These are phyloP conservation scores for Torulaspora globosa DNA, from an alignment of 1,139 yeast genomes.

Conservation along the genomic window DNA sequence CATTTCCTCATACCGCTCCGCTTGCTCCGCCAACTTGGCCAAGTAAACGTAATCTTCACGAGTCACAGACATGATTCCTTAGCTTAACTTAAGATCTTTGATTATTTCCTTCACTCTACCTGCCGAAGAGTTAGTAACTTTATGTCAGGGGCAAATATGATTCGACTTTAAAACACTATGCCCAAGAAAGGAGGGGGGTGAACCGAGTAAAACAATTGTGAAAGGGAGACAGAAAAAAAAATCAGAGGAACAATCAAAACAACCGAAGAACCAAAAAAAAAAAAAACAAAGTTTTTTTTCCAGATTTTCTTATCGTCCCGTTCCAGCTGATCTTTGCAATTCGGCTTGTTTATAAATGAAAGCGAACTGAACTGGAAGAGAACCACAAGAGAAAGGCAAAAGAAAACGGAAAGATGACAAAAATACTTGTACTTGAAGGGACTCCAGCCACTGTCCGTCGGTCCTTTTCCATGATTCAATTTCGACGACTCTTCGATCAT, in stretches of 20 bases:
- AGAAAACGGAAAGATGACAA: no score
- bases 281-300: slow-evolving; percentile 1
- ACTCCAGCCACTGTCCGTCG: not conserved
- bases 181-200: slow-evolving; percentile 3
- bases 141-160: slow-evolving; percentile 1
- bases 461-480: not conserved
- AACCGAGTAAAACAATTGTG: not conserved
- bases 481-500: not conserved
- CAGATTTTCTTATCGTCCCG: slow-evolving; percentile 5
- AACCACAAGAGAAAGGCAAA: not conserved
- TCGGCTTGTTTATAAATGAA: slow-evolving; percentile 6
- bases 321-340: slow-evolving; percentile 4
- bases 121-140: slow-evolving; percentile 1
- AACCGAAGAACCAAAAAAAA: not conserved
- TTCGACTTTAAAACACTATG: slow-evolving; percentile 6
- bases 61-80: slow-evolving; percentile 39
- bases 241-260: not conserved
- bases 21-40: slow-evolving; percentile 99
- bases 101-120: not conserved
- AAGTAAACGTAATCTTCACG: slow-evolving; percentile 98
- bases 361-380: not conserved
- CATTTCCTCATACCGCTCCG: slow-evolving; percentile 99
- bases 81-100: slow-evolving; percentile 1
- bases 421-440: not conserved
- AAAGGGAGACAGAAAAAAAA: not conserved